phyloP scores from a whole-genome alignment of 352 stramenopile species.

The Phytopythium boreale region DNA sequence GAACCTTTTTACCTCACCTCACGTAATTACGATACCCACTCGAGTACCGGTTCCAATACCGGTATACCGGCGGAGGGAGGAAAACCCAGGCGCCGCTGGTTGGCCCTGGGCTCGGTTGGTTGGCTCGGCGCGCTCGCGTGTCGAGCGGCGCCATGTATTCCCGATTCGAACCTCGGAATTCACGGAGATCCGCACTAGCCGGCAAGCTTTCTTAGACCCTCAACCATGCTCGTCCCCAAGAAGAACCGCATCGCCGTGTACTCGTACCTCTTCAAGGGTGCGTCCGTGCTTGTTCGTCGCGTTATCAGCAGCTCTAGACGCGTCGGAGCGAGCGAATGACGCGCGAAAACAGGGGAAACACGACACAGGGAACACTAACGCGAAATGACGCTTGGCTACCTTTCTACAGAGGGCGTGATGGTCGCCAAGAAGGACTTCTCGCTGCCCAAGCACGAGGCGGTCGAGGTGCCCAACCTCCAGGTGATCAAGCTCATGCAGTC shows the following conservation, averaged over 20 bases:
- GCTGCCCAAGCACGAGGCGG: conserved; percentile 92
- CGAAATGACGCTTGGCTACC: neutral
- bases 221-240: conserved; percentile 94
- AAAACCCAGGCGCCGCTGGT: neutral
- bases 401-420: conserved; percentile 79
- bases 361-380: neutral
- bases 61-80: neutral
- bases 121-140: conserved; percentile 19
- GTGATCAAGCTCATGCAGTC: conserved; percentile 99
- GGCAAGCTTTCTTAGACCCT: conserved; percentile 82
- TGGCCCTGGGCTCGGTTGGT: conserved; percentile 13
- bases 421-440: conserved; percentile 89
- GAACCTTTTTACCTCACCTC: neutral
- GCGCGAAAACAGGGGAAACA: neutral
- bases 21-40: neutral
- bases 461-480: conserved; percentile 98
- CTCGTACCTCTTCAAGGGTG: conserved; percentile 96
- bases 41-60: neutral
- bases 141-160: conserved; percentile 23
- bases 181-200: conserved; percentile 88
- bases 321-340: no score
- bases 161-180: conserved; percentile 54
- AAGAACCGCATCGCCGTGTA: conserved; percentile 99
- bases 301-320: neutral
- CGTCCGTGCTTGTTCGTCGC: conserved; percentile 13